phyloP scores from a whole-genome alignment of 805 yeast genomes.

The Saturnispora sekii region DNA sequence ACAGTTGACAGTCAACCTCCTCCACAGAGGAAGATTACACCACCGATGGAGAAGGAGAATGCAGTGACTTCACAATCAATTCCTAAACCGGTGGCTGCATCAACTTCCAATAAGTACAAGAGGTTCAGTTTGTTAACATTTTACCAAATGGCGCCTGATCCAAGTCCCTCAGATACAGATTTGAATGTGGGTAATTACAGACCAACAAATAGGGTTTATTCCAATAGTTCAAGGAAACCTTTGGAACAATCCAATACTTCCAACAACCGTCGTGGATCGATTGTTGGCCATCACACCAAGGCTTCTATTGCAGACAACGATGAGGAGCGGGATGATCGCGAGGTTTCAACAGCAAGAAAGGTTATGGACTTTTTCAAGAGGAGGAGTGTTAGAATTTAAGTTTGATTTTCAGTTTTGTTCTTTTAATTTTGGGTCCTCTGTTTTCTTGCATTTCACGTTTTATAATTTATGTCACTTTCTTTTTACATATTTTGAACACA shows the following conservation, averaged over 20 bases:
- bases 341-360: slow-evolving; percentile 65
- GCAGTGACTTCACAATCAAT: background rate
- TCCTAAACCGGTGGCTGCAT: background rate
- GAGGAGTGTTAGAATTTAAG: slow-evolving; percentile 36
- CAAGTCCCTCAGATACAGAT: slow-evolving; percentile 10
- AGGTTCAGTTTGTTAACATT: slow-evolving; percentile 27
- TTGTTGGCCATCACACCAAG: background rate
- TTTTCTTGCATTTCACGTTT: background rate
- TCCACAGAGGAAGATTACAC: background rate
- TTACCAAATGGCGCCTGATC: slow-evolving; percentile 16
- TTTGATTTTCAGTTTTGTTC: background rate
- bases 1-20: background rate
- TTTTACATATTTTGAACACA: no score
- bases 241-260: slow-evolving; percentile 12
- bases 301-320: background rate
- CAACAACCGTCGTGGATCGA: slow-evolving; percentile 5
- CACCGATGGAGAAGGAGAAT: slow-evolving; percentile 8
- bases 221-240: slow-evolving; percentile 9
- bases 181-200: background rate
- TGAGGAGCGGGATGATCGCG: slow-evolving; percentile 31
- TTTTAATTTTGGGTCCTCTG: background rate
- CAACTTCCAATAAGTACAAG: slow-evolving; percentile 16
- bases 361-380: slow-evolving; percentile 74
- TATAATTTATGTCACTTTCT: background rate
- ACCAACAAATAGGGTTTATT: background rate